Evolutionary conservation across 2,329 filamentous ascomycete species (phyloP).

Genomic region (Keithomyces neogunnii): DNA sequence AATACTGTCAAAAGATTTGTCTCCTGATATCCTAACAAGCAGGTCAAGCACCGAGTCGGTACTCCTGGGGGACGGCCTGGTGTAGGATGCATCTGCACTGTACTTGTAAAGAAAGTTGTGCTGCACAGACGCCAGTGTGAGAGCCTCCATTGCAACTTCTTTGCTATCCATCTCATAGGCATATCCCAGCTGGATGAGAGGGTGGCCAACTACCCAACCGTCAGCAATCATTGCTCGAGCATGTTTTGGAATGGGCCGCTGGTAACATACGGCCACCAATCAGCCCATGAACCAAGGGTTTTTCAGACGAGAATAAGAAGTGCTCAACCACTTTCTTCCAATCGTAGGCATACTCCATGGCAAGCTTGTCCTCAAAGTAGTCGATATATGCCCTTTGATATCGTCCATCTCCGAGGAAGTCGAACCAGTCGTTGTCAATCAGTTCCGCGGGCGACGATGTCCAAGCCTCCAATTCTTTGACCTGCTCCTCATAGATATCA

Average conservation of each 20-base stretch:
- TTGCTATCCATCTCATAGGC: conserved; percentile 81
- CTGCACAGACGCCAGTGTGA: conserved; percentile 56
- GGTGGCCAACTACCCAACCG: conserved; percentile 61
- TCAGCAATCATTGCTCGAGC: conserved; percentile 10
- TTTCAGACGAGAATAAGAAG: conserved; percentile 65
- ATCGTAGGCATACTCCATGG: conserved; percentile 63
- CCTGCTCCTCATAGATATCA: conserved; percentile 70
- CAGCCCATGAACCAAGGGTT: conserved; percentile 74
- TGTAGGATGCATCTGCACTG: conserved; percentile 65
- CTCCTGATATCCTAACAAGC: conserved; percentile 57
- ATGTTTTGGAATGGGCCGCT: background rate
- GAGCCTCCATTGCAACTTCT: conserved; percentile 81
- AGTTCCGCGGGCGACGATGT: conserved; percentile 77
- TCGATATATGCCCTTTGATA: conserved; percentile 91
- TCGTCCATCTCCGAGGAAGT: conserved; percentile 67
- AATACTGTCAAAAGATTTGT: conserved; percentile 61
- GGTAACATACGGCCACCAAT: conserved; percentile 61
- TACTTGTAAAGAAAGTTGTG: conserved; percentile 57
- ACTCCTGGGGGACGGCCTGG: conserved; percentile 50
- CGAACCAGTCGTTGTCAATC: conserved; percentile 74
- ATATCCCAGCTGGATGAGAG: conserved; percentile 92
- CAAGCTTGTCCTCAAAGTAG: conserved; percentile 90
- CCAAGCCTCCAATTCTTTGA: conserved; percentile 70
- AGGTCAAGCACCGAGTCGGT: conserved; percentile 61
- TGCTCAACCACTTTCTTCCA: conserved; percentile 72